Conservation (phyloP, 2,329 filamentous ascomycete species). For the Samsoniella hepiali region DNA sequence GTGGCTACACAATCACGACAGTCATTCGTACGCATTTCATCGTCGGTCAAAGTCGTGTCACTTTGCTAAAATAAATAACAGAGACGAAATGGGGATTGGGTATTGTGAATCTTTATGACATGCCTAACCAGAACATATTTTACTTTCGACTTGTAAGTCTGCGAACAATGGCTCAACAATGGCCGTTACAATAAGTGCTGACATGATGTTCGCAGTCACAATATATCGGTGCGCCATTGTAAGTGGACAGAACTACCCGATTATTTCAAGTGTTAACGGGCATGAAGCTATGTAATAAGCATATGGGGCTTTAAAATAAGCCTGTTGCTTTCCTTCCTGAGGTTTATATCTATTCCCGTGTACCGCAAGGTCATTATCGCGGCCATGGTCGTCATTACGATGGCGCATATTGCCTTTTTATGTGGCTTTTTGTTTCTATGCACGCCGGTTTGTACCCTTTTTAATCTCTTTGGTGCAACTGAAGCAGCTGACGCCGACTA, state of each 20-base stretch:
- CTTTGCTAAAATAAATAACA: slow-evolving; percentile 21
- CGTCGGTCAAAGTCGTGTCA: neutral
- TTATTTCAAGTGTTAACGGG: neutral
- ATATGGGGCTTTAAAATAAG: slow-evolving; percentile 47
- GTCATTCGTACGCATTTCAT: slow-evolving; percentile 32
- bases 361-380: slow-evolving; percentile 34
- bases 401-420: slow-evolving; percentile 40
- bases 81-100: slow-evolving; percentile 45
- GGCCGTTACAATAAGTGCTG: neutral
- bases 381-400: slow-evolving; percentile 33
- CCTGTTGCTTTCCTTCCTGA: slow-evolving; percentile 42
- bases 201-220: slow-evolving; percentile 28
- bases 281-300: slow-evolving; percentile 36
- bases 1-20: slow-evolving; percentile 35
- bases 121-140: slow-evolving; percentile 37
- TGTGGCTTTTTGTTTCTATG: slow-evolving; percentile 36
- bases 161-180: neutral
- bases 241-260: slow-evolving; percentile 17
- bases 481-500: neutral
- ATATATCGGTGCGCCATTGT: slow-evolving; percentile 43
- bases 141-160: slow-evolving; percentile 34
- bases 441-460: slow-evolving; percentile 27
- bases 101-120: slow-evolving; percentile 32
- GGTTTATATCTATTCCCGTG: slow-evolving; percentile 39
- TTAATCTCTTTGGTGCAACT: too few species aligned